A percentile compares a stretch with the other conserved stretches of the same genome.
Evolutionary conservation across 2,329 filamentous ascomycete species (phyloP).

Genomic region (Paecilomyces dactylethromorphus): DNA sequence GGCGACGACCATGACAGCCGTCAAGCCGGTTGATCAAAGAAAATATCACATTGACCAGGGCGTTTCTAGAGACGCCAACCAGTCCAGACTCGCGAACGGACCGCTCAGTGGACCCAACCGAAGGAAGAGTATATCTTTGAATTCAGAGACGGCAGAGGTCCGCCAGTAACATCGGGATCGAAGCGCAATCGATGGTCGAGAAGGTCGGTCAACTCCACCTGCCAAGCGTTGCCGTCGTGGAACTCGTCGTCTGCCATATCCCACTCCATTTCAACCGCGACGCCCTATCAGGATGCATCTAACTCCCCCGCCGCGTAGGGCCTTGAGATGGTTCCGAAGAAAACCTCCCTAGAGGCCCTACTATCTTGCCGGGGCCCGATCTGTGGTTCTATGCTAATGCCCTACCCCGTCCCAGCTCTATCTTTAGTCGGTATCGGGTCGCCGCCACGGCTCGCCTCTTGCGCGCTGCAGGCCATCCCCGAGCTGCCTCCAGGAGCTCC

Average conservation of each 20-base stretch:
- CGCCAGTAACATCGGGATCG: background rate
- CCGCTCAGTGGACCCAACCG: background rate
- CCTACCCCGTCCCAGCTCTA: background rate
- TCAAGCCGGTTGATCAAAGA: background rate
- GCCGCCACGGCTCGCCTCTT: background rate
- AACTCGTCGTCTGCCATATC: background rate
- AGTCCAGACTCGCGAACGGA: background rate
- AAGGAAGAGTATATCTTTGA: background rate
- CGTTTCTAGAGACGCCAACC: background rate
- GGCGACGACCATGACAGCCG: background rate
- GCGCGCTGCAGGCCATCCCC: background rate
- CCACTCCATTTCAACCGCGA: background rate
- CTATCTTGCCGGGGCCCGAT: background rate
- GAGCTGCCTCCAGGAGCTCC: background rate
- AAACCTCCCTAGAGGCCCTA: background rate
- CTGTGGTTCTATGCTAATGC: background rate
- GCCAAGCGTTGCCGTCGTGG: background rate
- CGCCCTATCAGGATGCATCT: background rate
- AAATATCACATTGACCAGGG: background rate
- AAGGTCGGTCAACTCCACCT: background rate
- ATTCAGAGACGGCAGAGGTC: background rate
- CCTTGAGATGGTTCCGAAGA: background rate
- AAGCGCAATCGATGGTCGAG: background rate
- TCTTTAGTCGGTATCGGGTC: background rate
- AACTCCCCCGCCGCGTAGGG: background rate